Percentiles rank a stretch among this genome's conserved stretches.
phyloP scores from a whole-genome alignment of 2,329 filamentous ascomycete species.

The Arthroderma uncinatum region DNA sequence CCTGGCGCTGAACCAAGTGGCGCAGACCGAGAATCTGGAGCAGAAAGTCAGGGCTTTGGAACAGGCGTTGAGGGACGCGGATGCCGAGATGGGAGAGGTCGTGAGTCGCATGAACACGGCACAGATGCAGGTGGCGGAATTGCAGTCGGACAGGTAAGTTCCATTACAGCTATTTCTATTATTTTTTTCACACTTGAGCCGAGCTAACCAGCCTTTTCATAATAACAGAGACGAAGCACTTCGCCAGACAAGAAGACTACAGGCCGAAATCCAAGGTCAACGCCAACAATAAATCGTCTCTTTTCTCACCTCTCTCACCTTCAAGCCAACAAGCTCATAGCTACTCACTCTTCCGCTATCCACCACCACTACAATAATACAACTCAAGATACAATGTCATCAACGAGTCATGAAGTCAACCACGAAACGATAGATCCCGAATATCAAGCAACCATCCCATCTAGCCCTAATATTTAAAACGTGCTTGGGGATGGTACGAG shows the following conservation, averaged over 20 bases:
- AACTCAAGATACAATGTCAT: neutral
- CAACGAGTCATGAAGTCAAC: neutral
- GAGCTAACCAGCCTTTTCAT: conserved; percentile 16
- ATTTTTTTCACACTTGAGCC: neutral
- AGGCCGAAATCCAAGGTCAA: conserved; percentile 53
- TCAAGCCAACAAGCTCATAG: too few relatives aligned
- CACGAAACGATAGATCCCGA: neutral
- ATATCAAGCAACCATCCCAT: neutral
- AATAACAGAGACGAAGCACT: conserved; percentile 55
- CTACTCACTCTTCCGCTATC: too few relatives aligned
- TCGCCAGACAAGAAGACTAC: conserved; percentile 57
- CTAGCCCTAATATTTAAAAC: neutral
- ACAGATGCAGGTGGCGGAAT: conserved; percentile 69
- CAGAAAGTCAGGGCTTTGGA: conserved; percentile 75
- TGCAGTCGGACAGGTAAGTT: conserved; percentile 46
- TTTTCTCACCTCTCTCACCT: too few relatives aligned
- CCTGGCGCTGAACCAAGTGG: conserved; percentile 53
- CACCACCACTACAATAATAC: neutral
- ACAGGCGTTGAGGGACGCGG: conserved; percentile 62
- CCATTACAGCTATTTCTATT: neutral
- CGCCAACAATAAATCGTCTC: conserved; percentile 47
- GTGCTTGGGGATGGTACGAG: neutral
- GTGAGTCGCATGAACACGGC: conserved; percentile 70
- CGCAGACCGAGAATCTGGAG: conserved; percentile 64
- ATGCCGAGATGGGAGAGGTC: conserved; percentile 73